Percentiles rank a stretch among this genome's conserved stretches.
Conservation (phyloP, 2,329 filamentous ascomycete genomes). For the Pseudogymnoascus sp. region DNA sequence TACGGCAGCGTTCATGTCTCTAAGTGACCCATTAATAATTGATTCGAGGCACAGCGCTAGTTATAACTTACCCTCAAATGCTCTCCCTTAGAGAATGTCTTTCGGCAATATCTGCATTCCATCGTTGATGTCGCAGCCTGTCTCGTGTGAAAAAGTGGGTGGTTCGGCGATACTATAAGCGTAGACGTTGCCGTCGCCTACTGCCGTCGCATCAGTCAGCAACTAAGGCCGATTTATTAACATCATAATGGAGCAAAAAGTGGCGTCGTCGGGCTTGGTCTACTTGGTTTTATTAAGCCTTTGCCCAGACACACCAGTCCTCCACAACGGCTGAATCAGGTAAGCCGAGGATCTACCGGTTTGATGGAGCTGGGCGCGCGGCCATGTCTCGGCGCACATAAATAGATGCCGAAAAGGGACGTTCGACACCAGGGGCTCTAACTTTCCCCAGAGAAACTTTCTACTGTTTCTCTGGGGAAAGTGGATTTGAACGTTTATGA, state of each 20-base stretch:
- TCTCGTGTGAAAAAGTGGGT: conserved; percentile 1
- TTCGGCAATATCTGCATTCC: conserved; percentile 34
- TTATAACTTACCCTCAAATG: conserved; percentile 30
- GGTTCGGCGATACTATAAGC: conserved; percentile 4
- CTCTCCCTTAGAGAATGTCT: conserved; percentile 35
- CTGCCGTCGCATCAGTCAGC: neutral
- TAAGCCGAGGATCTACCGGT: neutral
- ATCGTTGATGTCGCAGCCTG: conserved; percentile 14
- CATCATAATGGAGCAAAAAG: neutral
- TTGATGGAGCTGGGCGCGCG: neutral
- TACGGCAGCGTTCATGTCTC: conserved; percentile 38
- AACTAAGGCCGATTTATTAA: neutral
- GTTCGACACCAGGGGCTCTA: neutral
- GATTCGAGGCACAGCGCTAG: conserved; percentile 11
- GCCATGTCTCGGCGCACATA: neutral
- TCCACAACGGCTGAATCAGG: neutral
- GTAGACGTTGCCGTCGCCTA: neutral
- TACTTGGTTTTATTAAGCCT: neutral
- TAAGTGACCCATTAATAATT: conserved; percentile 16
- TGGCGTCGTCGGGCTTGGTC: neutral
- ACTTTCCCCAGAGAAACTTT: neutral
- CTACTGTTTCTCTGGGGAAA: too few relatives aligned
- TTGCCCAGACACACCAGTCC: neutral
- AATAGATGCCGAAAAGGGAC: neutral
- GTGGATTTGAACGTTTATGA: neutral